Base-by-base conservation (phyloP, 805 yeast genomes). In the Pichia pseudocactophila region DNA sequence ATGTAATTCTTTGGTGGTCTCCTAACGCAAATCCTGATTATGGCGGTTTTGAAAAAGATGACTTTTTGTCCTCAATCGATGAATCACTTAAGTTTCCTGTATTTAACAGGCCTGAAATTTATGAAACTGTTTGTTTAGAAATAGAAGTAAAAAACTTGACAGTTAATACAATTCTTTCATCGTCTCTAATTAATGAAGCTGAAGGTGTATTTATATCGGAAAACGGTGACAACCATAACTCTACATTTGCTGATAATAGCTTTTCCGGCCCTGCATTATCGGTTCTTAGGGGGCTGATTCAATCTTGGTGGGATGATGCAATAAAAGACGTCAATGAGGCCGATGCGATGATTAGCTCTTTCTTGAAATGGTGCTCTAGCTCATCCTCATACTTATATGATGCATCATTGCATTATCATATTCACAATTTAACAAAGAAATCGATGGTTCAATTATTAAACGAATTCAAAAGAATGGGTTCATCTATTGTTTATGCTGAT, bases 291-390 rank as follows among this genome's bases (percentile, higher is more conserved):
- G 59, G 71, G 7, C 66, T 92, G 73, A 82, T 92, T 11, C 86
- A 82, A 53, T 78, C 71, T 27, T 87, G 96, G 96, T 90, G 97
- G 96, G 94, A 87, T 54, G 82, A 79, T 54, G 97, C 96, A 0
- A 63, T 84, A 42, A 66, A 68, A 17, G 74, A 82, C 50, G 45
- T 44, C 10, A 51, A 67, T 8, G 78, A 80, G 45, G 96, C 96
- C 0, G 97, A 89, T 58, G 68, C 84, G 1, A 73, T 89, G 74
- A 81, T 88, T 47, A 85, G 85, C 52, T 73, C 78, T 22, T 78
- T 90, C 57, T 82, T 85, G 2, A 69, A 80, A 3, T 90, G 98
- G 98, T 84, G 88, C 19, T 86, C 85, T 50, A 75, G 79, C 39
- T 75, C 84, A 9, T 73, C 74, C 9, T 84, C 96, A 0, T 71